These are phyloP conservation scores for Pseudonitzschia pungens DNA, from an alignment of 108 stramenopile genomes.

Conservation along the genomic window DNA sequence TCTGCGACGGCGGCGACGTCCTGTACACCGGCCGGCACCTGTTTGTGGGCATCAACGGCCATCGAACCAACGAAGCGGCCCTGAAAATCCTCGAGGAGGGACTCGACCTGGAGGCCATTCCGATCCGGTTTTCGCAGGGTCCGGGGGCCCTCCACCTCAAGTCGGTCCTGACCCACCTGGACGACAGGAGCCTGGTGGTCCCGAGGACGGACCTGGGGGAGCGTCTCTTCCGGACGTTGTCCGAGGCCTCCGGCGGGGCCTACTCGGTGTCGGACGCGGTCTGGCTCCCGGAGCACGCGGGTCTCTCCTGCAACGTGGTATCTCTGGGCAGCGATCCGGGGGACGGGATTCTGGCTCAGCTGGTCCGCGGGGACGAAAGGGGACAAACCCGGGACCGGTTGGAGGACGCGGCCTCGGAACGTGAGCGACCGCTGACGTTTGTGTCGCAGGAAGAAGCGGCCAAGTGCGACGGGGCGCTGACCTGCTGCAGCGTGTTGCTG, in stretches of 20 bases:
- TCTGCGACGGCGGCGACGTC: conserved; percentile 77
- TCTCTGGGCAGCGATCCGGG: conserved; percentile 25
- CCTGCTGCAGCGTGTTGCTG: conserved; percentile 54
- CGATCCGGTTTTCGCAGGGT: conserved; percentile 30
- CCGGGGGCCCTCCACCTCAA: conserved; percentile 62
- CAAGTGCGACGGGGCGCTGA: conserved; percentile 72
- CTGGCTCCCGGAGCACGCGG: conserved; percentile 16
- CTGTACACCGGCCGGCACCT: conserved; percentile 62
- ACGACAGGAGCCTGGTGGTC: conserved; percentile 53
- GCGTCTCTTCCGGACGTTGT: conserved; percentile 37
- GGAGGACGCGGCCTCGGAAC: conserved; percentile 36
- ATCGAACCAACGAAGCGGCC: conserved; percentile 58
- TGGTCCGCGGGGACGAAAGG: conserved; percentile 24
- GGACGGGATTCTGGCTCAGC: conserved; percentile 53
- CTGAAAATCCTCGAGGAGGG: conserved; percentile 37
- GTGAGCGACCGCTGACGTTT: conserved; percentile 42
- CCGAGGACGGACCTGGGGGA: conserved; percentile 44
- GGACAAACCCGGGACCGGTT: conserved; percentile 40
- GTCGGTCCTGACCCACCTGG: conserved; percentile 62
- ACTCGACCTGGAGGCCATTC: conserved; percentile 37
- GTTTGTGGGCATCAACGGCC: conserved; percentile 58
- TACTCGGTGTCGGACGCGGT: conserved; percentile 46
- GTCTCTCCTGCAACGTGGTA: conserved; percentile 65
- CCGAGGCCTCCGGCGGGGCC: conserved; percentile 39
- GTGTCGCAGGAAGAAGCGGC: conserved; percentile 62